Evolutionary conservation across 345 rosid genomes (phyloP), one percentile per base, ranked within the genome.

Genomic region (Acer yangbiense): DNA sequence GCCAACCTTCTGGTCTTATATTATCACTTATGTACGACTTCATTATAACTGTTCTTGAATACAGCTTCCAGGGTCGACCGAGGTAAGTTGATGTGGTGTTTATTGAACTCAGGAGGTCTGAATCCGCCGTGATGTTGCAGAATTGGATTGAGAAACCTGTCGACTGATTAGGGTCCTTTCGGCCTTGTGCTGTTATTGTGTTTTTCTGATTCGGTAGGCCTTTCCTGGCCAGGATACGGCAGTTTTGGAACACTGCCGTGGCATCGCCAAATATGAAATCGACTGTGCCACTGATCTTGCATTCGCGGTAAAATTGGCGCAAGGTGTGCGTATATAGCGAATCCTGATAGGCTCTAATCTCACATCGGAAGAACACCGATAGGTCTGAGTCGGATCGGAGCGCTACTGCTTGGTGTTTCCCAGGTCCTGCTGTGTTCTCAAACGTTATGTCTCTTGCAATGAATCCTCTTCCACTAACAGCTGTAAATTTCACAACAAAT

Each of bases 221-320:
- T 83, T 87, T 88, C 71, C 83, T 90, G 76, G 87, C 87, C 25
- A 58, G 85, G 84, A 95, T 87, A 27, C 73, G 87, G 71, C 98
- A 95, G 86, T 87, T 86, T 75, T 95, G 99, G 76, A 95, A 92
- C 21, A 95, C 83, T 0, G 84, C 97, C 0, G 89, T 70, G 4
- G 83, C 99, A 14, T 93, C 94, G 0, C 99, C 99, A 18, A 91
- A 95, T 20, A 95, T 91, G 88, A 93, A 95, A 55, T 95, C 99
- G 18, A 94, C 82, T 0, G 98, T 95, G 7, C 99, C 99, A 0
- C 88, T 79, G 85, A 95, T 88, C 58, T 83, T 85, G 80, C 99
- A 95, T 27, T 95, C 97, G 0, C 97, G 88, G 79, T 72, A 95
- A 78, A 95, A 95, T 25, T 95, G 99, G 6, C 99, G 94, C 90